Conservation (phyloP, 2,329 filamentous ascomycete genomes). For the Trichoderma simmonsii region DNA sequence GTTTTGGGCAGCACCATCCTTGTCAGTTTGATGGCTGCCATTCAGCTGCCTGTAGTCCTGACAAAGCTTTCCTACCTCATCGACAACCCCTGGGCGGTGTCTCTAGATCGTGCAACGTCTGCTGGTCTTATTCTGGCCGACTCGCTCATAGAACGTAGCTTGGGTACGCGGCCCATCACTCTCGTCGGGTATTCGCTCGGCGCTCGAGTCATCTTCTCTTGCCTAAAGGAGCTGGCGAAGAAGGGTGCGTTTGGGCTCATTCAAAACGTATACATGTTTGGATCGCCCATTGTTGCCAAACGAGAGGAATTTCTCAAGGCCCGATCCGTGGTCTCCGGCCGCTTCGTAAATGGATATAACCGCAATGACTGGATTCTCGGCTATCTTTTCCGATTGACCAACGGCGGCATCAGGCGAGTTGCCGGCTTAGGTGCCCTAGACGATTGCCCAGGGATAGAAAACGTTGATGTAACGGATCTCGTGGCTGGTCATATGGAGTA, state of each 20-base stretch:
- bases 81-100: conserved; percentile 98
- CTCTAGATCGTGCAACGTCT: conserved; percentile 80
- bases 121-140: conserved; percentile 92
- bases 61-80: conserved; percentile 95
- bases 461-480: conserved; percentile 79
- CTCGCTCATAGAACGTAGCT: conserved; percentile 84
- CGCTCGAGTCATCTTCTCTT: conserved; percentile 87
- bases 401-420: conserved; percentile 83
- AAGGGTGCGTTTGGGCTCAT: conserved; percentile 82
- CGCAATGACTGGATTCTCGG: conserved; percentile 96
- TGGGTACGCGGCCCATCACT: conserved; percentile 87
- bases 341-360: conserved; percentile 92
- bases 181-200: conserved; percentile 94
- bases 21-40: conserved; percentile 82
- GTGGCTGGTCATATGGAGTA: conserved; percentile 97
- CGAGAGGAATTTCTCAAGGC: conserved; percentile 83
- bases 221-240: conserved; percentile 78
- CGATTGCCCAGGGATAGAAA: conserved; percentile 77
- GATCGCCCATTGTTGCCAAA: conserved; percentile 86
- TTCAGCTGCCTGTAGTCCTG: conserved; percentile 87
- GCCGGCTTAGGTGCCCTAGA: conserved; percentile 79
- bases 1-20: conserved; percentile 87
- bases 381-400: conserved; percentile 92
- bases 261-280: conserved; percentile 94
- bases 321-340: conserved; percentile 80